Percentiles rank a stretch among this genome's conserved stretches.
phyloP scores from a whole-genome alignment of 2,329 filamentous ascomycete genomes.

The Diaporthe longicolla region DNA sequence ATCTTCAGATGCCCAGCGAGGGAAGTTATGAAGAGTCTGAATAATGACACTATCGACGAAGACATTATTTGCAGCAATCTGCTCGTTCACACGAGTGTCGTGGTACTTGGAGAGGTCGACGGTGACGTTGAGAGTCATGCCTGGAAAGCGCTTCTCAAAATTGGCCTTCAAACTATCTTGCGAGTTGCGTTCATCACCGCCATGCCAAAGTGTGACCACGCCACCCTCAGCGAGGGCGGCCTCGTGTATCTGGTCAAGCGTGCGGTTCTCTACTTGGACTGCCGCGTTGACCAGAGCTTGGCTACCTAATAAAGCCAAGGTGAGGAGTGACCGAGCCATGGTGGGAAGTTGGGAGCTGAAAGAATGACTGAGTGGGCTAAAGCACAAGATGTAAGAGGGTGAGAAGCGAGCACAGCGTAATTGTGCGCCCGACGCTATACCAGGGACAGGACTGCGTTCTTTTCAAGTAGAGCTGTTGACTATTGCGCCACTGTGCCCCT shows the following conservation, averaged over 20 bases:
- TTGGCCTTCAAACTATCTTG: constrained; percentile 56
- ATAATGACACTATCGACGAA: constrained; percentile 62
- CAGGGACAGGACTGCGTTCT: background rate
- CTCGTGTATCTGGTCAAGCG: constrained; percentile 64
- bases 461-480: constrained; percentile 1
- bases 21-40: constrained; percentile 67
- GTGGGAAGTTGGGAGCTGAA: background rate
- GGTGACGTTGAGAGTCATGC: constrained; percentile 60
- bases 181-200: constrained; percentile 61
- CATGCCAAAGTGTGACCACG: constrained; percentile 62
- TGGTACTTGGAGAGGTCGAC: constrained; percentile 64
- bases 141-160: constrained; percentile 63
- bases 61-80: constrained; percentile 56
- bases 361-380: background rate
- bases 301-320: background rate
- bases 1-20: constrained; percentile 64
- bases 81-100: constrained; percentile 61
- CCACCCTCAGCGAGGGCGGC: constrained; percentile 63
- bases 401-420: background rate
- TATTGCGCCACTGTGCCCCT: background rate
- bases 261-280: constrained; percentile 48
- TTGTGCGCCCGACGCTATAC: background rate
- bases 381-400: background rate
- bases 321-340: constrained; percentile 11
- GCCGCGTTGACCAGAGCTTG: constrained; percentile 19